Conservation (phyloP, 768 basidiomycete species). For the Coprinellus aureogranulatus region DNA sequence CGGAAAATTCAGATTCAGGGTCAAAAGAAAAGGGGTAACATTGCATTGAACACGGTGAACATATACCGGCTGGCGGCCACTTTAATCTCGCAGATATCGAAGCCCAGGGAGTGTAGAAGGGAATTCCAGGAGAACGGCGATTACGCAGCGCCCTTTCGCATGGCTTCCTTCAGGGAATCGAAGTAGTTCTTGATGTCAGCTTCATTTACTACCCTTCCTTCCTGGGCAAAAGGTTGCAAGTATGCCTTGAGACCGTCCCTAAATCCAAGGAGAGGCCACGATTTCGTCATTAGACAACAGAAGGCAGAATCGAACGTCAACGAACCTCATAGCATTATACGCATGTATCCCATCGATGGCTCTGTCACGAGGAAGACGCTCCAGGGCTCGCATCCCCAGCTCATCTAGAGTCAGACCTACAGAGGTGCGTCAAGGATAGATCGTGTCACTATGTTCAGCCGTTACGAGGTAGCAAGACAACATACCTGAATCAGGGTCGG, state of each 20-base stretch:
- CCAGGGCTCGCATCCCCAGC: constrained; percentile 76
- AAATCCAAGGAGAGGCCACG: constrained; percentile 1
- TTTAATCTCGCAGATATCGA: too few species aligned
- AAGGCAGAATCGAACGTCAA: constrained; percentile 2
- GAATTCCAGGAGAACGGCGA: background rate
- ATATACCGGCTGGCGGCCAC: background rate
- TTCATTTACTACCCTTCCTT: constrained; percentile 72
- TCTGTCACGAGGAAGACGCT: constrained; percentile 70
- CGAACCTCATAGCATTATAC: constrained; percentile 80
- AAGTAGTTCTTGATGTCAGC: constrained; percentile 70
- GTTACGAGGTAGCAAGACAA: background rate
- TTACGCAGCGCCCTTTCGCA: constrained; percentile 22
- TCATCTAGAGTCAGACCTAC: constrained; percentile 78
- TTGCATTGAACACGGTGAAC: background rate
- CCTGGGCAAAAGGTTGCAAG: constrained; percentile 75
- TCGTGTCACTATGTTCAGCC: background rate
- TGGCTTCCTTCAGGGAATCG: constrained; percentile 45
- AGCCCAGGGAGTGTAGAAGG: too few species aligned
- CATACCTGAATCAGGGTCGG: constrained; percentile 79
- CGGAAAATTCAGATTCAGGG: background rate
- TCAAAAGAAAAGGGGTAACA: too few species aligned
- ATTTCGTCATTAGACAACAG: constrained; percentile 1
- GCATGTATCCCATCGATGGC: constrained; percentile 83
- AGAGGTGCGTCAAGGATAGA: constrained; percentile 7
- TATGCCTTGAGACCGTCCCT: constrained; percentile 73